phyloP scores from a whole-genome alignment of 805 yeast genomes.

The Lipomyces oligophaga region DNA sequence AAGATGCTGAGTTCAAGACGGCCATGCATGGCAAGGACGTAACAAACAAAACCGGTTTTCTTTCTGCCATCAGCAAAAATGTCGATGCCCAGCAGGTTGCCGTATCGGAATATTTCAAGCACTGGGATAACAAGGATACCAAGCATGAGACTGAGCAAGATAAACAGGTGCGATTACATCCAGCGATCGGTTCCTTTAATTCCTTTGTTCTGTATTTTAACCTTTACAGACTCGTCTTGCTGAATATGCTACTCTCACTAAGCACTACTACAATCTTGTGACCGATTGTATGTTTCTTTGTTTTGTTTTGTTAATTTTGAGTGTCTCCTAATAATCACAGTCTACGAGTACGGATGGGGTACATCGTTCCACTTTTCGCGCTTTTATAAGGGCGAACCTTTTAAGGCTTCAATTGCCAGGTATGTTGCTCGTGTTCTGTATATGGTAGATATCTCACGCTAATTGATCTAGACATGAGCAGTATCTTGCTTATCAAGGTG shows the following conservation, averaged over 20 bases:
- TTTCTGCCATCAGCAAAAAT: conserved; percentile 74
- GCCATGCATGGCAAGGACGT: conserved; percentile 79
- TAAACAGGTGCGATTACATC: conserved; percentile 33
- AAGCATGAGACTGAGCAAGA: conserved; percentile 63
- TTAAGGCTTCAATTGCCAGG: conserved; percentile 84
- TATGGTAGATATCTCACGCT: neutral
- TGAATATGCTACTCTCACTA: conserved; percentile 87
- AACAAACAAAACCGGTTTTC: conserved; percentile 62
- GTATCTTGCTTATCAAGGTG: conserved; percentile 83
- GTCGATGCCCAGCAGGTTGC: conserved; percentile 78
- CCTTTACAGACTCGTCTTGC: conserved; percentile 52
- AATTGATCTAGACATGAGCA: conserved; percentile 76
- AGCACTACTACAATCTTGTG: conserved; percentile 92
- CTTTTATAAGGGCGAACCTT: conserved; percentile 89
- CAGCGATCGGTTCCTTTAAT: neutral
- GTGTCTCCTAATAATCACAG: conserved; percentile 2
- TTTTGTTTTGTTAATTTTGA: neutral
- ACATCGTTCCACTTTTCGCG: conserved; percentile 96
- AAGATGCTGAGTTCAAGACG: conserved; percentile 70
- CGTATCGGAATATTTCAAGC: conserved; percentile 84
- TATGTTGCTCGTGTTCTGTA: neutral
- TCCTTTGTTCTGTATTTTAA: neutral
- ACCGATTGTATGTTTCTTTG: conserved; percentile 58
- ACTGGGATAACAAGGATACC: conserved; percentile 87
- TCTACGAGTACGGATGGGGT: conserved; percentile 99